Evolutionary conservation across 2,329 filamentous ascomycete species (phyloP).

Genomic region (Nothomitra cinnamomea): DNA sequence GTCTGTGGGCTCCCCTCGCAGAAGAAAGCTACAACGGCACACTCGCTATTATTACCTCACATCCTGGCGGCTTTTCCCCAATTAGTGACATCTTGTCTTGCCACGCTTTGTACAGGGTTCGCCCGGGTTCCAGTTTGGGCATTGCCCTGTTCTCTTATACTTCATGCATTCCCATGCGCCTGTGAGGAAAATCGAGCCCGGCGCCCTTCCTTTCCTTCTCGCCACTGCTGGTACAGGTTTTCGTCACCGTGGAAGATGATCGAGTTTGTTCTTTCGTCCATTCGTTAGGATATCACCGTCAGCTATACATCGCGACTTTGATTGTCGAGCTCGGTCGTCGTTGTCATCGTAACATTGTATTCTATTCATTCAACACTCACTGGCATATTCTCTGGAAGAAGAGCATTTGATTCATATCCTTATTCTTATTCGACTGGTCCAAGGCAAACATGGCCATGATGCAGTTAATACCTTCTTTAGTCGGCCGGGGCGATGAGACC

Average conservation of each 20-base stretch:
- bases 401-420: not conserved
- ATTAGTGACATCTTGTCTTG: too few species aligned
- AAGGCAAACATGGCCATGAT: not conserved
- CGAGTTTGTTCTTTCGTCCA: not conserved
- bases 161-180: too few species aligned
- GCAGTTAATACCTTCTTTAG: not conserved
- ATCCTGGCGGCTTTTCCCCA: too few species aligned
- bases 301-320: not conserved
- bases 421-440: not conserved
- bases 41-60: too few species aligned
- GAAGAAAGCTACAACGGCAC: too few species aligned
- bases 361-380: not conserved
- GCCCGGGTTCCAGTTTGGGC: too few species aligned
- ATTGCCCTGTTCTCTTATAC: too few species aligned
- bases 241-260: not conserved
- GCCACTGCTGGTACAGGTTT: not conserved
- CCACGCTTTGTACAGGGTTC: too few species aligned
- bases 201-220: not conserved
- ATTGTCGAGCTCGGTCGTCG: not conserved
- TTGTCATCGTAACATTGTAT: not conserved
- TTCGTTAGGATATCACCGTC: not conserved
- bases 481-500: not conserved
- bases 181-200: not conserved
- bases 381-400: constrained; percentile 2
- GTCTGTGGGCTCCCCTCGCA: too few species aligned